Conservation (phyloP, 805 yeast genomes). For the Candida coleopterorum region DNA sequence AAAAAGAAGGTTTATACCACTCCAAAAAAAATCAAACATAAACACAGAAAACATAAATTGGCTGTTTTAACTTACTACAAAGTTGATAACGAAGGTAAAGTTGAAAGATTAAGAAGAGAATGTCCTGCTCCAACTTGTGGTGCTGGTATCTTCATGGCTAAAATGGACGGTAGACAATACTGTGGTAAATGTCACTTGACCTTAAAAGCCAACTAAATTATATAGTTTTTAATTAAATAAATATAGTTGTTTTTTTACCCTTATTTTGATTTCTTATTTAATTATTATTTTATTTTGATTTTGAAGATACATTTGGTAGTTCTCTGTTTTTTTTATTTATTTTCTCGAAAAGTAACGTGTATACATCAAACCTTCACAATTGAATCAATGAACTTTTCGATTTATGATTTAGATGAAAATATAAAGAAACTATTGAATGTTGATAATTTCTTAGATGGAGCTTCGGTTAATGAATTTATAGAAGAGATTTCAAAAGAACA, state of each 20-base stretch:
- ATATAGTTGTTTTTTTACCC: too few relatives aligned
- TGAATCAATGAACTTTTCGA: conserved; percentile 35
- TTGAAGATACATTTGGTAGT: neutral
- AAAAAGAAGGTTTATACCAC: conserved; percentile 99
- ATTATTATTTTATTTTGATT: too few relatives aligned
- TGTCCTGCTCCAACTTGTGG: conserved; percentile 92
- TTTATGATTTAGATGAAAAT: conserved; percentile 62
- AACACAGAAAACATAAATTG: conserved; percentile 98
- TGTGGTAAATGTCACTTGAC: conserved; percentile 99
- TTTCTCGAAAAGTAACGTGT: too few relatives aligned
- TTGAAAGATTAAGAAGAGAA: conserved; percentile 98
- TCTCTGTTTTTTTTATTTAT: neutral
- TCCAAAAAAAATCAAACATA: conserved; percentile 99
- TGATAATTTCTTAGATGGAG: conserved; percentile 62
- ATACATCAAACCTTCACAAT: too few relatives aligned
- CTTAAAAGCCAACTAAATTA: conserved; percentile 47
- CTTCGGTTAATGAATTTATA: conserved; percentile 74
- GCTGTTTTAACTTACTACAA: conserved; percentile 99
- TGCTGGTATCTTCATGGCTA: conserved; percentile 99
- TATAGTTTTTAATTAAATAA: conserved; percentile 5
- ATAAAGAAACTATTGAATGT: conserved; percentile 51
- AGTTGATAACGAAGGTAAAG: conserved; percentile 98
- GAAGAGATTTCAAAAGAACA: conserved; percentile 74
- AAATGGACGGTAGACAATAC: conserved; percentile 98
- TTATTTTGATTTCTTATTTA: too few relatives aligned